These are phyloP conservation scores for Lepidium didymum DNA, from an alignment of 345 rosid genomes.

Conservation along the genomic window DNA sequence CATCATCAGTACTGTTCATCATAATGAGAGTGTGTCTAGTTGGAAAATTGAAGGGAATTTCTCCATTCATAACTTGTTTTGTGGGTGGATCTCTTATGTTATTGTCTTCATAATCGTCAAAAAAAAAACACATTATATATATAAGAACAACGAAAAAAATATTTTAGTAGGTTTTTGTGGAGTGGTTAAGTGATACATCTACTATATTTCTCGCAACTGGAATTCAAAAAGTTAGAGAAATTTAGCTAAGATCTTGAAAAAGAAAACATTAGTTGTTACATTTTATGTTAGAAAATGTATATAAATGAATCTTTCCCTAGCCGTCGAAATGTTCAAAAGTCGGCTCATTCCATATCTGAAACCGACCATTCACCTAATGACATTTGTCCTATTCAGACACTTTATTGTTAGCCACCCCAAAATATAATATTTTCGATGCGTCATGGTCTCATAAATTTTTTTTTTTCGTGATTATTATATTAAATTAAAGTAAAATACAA, in stretches of 20 bases:
- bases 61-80: not conserved
- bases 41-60: not conserved
- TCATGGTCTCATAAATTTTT: not conserved
- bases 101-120: not conserved
- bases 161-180: too few species aligned
- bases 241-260: too few species aligned
- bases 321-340: not conserved
- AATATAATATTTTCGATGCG: not conserved
- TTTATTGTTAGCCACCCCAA: not conserved
- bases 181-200: too few species aligned
- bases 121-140: too few species aligned
- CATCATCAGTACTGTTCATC: too few species aligned
- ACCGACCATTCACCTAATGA: not conserved
- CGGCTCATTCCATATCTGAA: not conserved
- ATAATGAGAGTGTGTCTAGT: not conserved
- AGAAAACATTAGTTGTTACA: too few species aligned
- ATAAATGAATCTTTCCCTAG: not conserved
- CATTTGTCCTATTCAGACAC: not conserved
- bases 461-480: too few species aligned
- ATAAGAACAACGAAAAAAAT: too few species aligned
- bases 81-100: too few species aligned
- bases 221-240: too few species aligned
- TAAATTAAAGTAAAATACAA: too few species aligned
- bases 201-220: too few species aligned
- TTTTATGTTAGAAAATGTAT: not conserved